Base-by-base conservation (phyloP, 495 filamentous ascomycete genomes). In the Penicillium simplicissimum region DNA sequence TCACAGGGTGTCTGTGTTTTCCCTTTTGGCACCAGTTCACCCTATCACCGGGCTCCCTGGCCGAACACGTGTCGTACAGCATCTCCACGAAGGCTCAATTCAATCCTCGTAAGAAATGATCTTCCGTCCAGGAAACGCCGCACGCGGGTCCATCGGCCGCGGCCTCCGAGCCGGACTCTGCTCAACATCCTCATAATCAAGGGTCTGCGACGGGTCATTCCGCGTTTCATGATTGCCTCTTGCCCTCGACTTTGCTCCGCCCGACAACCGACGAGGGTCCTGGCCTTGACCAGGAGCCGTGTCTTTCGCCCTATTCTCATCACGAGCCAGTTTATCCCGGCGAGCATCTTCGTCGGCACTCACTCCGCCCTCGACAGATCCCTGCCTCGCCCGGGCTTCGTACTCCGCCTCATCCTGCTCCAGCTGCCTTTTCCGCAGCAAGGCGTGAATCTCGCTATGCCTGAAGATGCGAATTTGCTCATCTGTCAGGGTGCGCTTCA, bases 391-490 rank as follows among this genome's bases (percentile, higher is more conserved):
- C 33, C 62, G 63, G 25, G 57, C 61, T 38, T 68, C 60, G 35
- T 71, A 71, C 48, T 71, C 64, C 6, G 56, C 62, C 14, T 74
- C 68, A 37, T 82, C 83, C 49, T 64, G 62, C 40, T 53, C 62
- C 13, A 75, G 67, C 67, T 79, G 71, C 65, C 74, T 74, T 59
- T 80, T 80, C 10, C 88, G 84, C 4, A 91, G 74, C 17, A 97
- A 75, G 8, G 81, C 68, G 67, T 96, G 86, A 45, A 98, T 83
- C 75, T 98, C 95, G 14, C 88, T 95, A 70, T 95, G 90, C 59
- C 95, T 81, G 70, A 98, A 97, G 40, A 96, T 95, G 17, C 82
- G 86, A 47, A 97, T 91, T 75, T 98, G 90, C 58, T 91, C 90
- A 71, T 97, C 91, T 2, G 96, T 98, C 53, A 98, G 78, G 8